A percentile compares a stretch with the other conserved stretches of the same genome.
Conservation (phyloP, 2,329 filamentous ascomycete genomes). For the Aspergillus thermomutatus region DNA sequence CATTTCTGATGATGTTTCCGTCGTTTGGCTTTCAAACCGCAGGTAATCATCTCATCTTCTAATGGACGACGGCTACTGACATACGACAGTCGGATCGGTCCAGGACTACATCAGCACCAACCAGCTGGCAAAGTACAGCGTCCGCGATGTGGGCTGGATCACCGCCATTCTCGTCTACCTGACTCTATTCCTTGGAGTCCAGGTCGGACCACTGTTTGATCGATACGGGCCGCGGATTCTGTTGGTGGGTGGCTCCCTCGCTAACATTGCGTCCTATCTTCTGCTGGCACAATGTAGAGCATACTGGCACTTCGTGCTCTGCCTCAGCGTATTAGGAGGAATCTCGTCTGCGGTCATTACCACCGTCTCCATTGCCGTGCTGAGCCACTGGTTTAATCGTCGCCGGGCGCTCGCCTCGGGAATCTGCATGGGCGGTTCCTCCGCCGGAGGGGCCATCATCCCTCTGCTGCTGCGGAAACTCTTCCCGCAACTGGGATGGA, state of each 20-base stretch:
- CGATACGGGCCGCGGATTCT: constrained; percentile 45
- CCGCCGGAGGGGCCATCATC: constrained; percentile 36
- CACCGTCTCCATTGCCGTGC: constrained; percentile 35
- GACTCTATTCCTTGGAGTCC: constrained; percentile 45
- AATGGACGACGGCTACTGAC: not conserved
- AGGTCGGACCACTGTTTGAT: constrained; percentile 50
- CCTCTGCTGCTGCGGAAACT: constrained; percentile 33
- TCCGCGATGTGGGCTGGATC: constrained; percentile 51
- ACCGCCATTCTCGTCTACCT: constrained; percentile 47
- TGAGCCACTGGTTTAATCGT: constrained; percentile 41
- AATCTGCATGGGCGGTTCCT: constrained; percentile 39
- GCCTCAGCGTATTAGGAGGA: constrained; percentile 35
- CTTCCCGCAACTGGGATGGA: constrained; percentile 34
- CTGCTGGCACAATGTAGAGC: constrained; percentile 45
- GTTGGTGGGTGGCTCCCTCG: constrained; percentile 34
- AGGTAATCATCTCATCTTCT: constrained; percentile 8
- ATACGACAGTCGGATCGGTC: constrained; percentile 42
- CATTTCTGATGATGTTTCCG: constrained; percentile 35
- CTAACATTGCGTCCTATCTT: constrained; percentile 42
- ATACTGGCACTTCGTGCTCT: constrained; percentile 51
- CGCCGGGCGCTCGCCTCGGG: constrained; percentile 38
- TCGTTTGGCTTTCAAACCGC: constrained; percentile 48
- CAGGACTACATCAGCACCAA: constrained; percentile 47
- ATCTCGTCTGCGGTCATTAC: constrained; percentile 34
- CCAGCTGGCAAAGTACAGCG: constrained; percentile 42